Base-by-base conservation (phyloP, 352 stramenopile genomes). In the Blastocystis hominis region DNA sequence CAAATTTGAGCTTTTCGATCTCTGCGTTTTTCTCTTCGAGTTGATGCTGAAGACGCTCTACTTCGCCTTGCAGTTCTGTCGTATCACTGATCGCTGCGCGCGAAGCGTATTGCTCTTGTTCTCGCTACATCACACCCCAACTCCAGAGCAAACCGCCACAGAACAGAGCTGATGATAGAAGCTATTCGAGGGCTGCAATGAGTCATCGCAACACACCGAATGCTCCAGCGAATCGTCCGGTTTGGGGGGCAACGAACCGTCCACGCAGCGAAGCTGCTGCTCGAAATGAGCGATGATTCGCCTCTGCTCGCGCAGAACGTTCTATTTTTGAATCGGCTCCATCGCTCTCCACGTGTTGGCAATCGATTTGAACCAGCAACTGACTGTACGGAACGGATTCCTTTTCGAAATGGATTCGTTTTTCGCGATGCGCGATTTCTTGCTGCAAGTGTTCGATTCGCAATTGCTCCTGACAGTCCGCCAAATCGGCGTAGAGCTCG, bases 1-100 rank as follows among this genome's bases (percentile, higher is more conserved):
- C 92, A 62, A 94, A 95, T 61, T 90, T 93, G 20, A 94, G 90
- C 42, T 91, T 89, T 42, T 95, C 92, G 36, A 93, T 93, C 40
- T 95, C 92, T 10, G 90, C 89, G 17, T 90, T 89, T 55, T 94
- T 56, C 75, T 94, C 91, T 4, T 88, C 54, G 5, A 89, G 61
- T 63, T 89, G 72, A 47, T 70, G n/a, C 47, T 77, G 62, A 20
- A 88, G 47, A 17, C 62, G 46, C 36, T 84, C 72, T 30, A 40
- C 46, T 36, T 77, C 66, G 5, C 36, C 50, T 2, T 59, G 50
- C 50, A 59, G 15, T 2, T 77, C 66, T 0, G 34, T 77, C 17
- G n/a, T 46, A 17, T 77, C 36, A 1, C 30, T 20, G n/a, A 24
- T n/a, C 4, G 17, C 38, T 38, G 63, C 24, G 38, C 24, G 38